Evolutionary conservation across 495 filamentous ascomycete genomes (phyloP).

Genomic region (Penicillium manginii): DNA sequence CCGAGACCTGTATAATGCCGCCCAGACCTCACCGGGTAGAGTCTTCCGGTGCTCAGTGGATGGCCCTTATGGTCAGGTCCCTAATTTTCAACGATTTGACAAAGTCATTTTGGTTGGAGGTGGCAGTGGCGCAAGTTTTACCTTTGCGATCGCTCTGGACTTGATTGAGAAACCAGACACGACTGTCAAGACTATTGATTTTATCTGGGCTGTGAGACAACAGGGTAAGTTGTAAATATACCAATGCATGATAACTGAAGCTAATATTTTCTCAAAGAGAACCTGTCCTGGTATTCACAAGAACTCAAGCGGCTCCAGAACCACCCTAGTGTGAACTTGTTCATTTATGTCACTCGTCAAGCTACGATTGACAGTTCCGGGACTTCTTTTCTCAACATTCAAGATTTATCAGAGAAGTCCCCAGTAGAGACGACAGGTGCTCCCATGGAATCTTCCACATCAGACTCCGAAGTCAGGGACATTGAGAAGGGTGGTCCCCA

Average conservation of each 20-base stretch:
- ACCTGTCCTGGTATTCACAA: slow-evolving; percentile 4
- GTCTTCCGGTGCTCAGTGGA: slow-evolving; percentile 54
- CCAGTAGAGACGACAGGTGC: background rate
- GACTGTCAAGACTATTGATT: slow-evolving; percentile 14
- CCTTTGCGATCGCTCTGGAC: slow-evolving; percentile 22
- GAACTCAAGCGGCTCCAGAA: slow-evolving; percentile 8
- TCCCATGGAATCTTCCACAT: background rate
- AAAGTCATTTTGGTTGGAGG: slow-evolving; percentile 62
- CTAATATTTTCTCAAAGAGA: slow-evolving; percentile 2
- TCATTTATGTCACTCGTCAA: slow-evolving; percentile 8
- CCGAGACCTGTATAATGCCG: slow-evolving; percentile 53
- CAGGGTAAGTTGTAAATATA: slow-evolving; percentile 2
- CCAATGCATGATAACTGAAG: background rate
- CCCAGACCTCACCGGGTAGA: slow-evolving; percentile 50
- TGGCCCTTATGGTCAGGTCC: slow-evolving; percentile 60
- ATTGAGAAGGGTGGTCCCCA: background rate
- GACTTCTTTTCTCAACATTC: background rate
- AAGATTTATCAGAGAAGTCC: background rate
- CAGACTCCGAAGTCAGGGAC: background rate
- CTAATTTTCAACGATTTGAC: slow-evolving; percentile 57
- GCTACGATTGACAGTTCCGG: background rate
- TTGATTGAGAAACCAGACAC: background rate
- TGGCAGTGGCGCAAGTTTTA: slow-evolving; percentile 62
- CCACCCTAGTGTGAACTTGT: slow-evolving; percentile 5
- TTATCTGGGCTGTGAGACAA: slow-evolving; percentile 13